These are phyloP conservation scores for Hippophae tibetana DNA, from an alignment of 306 rosid species.

Conservation along the genomic window DNA sequence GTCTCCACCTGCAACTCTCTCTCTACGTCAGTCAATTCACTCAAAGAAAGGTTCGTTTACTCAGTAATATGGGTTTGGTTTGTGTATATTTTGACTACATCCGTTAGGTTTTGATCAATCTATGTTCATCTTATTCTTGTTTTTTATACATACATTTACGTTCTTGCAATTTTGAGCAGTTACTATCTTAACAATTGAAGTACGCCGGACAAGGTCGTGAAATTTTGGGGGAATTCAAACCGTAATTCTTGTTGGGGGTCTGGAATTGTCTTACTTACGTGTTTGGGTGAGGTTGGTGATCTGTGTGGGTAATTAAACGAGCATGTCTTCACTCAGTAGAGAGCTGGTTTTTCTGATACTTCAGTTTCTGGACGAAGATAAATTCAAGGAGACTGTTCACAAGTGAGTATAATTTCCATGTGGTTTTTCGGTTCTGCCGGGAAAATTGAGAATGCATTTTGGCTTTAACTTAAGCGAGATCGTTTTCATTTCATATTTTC, in stretches of 20 bases:
- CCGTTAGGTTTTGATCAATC: not conserved
- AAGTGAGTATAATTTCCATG: conserved; percentile 32
- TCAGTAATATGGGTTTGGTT: not conserved
- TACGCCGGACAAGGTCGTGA: not conserved
- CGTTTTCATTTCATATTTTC: not conserved
- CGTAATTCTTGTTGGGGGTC: not conserved
- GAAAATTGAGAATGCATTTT: not conserved
- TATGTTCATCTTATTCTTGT: not conserved
- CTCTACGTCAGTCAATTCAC: not conserved
- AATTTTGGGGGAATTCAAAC: conserved; percentile 2
- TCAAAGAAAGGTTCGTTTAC: not conserved
- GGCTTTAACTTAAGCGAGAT: not conserved
- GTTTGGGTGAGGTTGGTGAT: conserved; percentile 1
- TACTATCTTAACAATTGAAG: not conserved
- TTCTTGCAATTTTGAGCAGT: not conserved
- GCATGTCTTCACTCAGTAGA: conserved; percentile 58
- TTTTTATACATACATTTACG: not conserved
- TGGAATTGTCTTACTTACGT: no score
- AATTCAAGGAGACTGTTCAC: conserved; percentile 73
- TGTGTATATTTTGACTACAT: not conserved
- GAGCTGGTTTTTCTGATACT: conserved; percentile 71
- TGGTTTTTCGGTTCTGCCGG: not conserved
- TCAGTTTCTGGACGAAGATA: conserved; percentile 68
- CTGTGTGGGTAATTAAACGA: not conserved
- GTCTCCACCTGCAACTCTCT: not conserved